Conservation (phyloP, 768 basidiomycete species). For the Russula vinacea region DNA sequence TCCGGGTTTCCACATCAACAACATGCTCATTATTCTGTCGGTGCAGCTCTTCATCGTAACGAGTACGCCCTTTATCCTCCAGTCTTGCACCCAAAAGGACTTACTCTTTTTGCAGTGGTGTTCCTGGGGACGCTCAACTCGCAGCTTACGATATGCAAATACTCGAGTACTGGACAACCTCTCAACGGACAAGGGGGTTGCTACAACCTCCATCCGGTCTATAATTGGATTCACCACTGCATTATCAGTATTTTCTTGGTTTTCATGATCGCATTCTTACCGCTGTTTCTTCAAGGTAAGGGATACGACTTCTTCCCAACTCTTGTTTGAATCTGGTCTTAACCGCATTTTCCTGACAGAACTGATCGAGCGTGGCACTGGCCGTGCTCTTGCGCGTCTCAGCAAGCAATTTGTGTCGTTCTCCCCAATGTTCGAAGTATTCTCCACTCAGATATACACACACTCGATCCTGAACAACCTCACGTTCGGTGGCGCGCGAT, state of each 20-base stretch:
- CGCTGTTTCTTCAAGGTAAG: constrained; percentile 90
- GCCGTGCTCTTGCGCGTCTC: constrained; percentile 85
- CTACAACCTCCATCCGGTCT: constrained; percentile 92
- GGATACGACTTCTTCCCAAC: neutral
- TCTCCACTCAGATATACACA: constrained; percentile 96
- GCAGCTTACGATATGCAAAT: constrained; percentile 74
- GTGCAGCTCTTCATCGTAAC: constrained; percentile 94
- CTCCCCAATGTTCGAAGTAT: constrained; percentile 96
- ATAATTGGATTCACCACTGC: constrained; percentile 92
- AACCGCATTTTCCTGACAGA: constrained; percentile 49
- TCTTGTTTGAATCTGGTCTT: neutral
- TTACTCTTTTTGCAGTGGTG: constrained; percentile 56
- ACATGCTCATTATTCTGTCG: constrained; percentile 96
- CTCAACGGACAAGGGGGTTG: constrained; percentile 81
- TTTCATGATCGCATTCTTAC: constrained; percentile 95
- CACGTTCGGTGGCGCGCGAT: constrained; percentile 96
- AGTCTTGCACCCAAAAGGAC: constrained; percentile 23
- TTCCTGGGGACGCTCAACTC: constrained; percentile 92
- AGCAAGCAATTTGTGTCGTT: constrained; percentile 92
- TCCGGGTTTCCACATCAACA: constrained; percentile 99
- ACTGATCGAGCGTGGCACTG: constrained; percentile 91
- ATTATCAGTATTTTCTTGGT: constrained; percentile 99
- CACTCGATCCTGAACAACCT: constrained; percentile 96
- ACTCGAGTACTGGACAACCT: constrained; percentile 67
- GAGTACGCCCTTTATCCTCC: constrained; percentile 48